Base-by-base conservation (phyloP, 164 flowering plant species). In the Macadamia integrifolia region DNA sequence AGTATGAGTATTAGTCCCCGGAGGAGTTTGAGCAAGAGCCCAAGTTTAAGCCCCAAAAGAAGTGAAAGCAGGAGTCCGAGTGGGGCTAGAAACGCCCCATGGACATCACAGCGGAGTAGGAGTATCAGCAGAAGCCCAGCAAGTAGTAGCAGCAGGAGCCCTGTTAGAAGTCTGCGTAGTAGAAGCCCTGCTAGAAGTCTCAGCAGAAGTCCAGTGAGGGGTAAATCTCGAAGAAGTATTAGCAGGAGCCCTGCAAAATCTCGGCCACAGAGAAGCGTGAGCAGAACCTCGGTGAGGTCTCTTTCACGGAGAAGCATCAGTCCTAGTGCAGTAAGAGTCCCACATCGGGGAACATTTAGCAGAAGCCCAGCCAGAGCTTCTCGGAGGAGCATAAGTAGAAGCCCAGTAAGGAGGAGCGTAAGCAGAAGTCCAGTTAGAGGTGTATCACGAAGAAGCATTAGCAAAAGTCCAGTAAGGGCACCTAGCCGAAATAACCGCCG, bases 1-100 rank as follows among this genome's bases (percentile, higher is more conserved):
- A 91, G 94, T 79, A 85, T 86, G 91, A 89, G 92, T 83, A 81
- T 84, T 69, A 86, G 93, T 72, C 91, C 97, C 44, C 72, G 81
- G 76, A 86, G 83, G 80, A 80, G 81, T 70, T 64, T 66, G 74
- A 86, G 89, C 87, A 85, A 70, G 76, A 90, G 92, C 79, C 88
- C 80, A 3, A 79, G 80, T 58, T 66, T 62, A 48, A 81, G 84
- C 70, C 86, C 83, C 4, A 81, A 65, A 67, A 71, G 77, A 60
- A 77, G 76, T 58, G 23, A 73, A 67, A 82, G 86, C 77, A 80
- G 84, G 76, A 89, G 90, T 68, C 81, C 55, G 29, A 79, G 80
- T 79, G 72, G 71, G 30, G 72, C 75, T 60, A 71, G 82, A 69
- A 84, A 83, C 64, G 80, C 87, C 50, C 75, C 66, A 18, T 70